Evolutionary conservation across 2,329 filamentous ascomycete species (phyloP), one percentile per base, ranked within the genome.

Genomic region (Penicillium thymicola): DNA sequence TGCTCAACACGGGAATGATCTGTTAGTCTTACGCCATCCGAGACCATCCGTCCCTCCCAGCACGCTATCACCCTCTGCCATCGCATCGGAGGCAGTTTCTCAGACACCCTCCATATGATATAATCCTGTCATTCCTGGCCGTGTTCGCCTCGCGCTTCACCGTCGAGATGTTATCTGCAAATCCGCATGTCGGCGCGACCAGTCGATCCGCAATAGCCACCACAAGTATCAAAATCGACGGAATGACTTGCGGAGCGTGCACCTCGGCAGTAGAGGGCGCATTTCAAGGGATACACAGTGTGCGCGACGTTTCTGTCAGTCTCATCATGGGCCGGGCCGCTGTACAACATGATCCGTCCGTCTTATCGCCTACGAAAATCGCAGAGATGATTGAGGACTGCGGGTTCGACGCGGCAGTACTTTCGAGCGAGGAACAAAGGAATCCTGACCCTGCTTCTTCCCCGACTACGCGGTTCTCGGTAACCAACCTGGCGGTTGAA

Each of bases 321-420:
- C 79, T 99, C 66, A 89, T 97, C 54, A 96, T 97, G 86, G 92
- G 96, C 75, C 86, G 93, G 58, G 94, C 93, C n/a, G 92, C 97
- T 41, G 81, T 97, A 36, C 88, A 92, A 75, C 94, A 99, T 76
- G 89, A 97, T 74, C 85, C 90, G 1, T 78, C 82, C 54, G 82
- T 84, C 51, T 83, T 97, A 51, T 78, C 90, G 14, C 83, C 91
- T 58, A 89, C 92, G 37, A 78, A 87, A 64, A 83, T 97, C 58
- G 85, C 85, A 70, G 90, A 96, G 63, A 91, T 89, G 36, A 94
- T 97, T 63, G 91, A 97, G 67, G 92, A 96, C 72, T 84, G 90
- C 58, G 92, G 92, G 0, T 97, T 97, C 71, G 93, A 96, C 68
- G 92, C 92, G 38, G 85, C 92, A 64, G 83, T 96, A n/a, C 77